Base-by-base conservation (phyloP, 2,329 filamentous ascomycete species). In the Fusarium luffae region DNA sequence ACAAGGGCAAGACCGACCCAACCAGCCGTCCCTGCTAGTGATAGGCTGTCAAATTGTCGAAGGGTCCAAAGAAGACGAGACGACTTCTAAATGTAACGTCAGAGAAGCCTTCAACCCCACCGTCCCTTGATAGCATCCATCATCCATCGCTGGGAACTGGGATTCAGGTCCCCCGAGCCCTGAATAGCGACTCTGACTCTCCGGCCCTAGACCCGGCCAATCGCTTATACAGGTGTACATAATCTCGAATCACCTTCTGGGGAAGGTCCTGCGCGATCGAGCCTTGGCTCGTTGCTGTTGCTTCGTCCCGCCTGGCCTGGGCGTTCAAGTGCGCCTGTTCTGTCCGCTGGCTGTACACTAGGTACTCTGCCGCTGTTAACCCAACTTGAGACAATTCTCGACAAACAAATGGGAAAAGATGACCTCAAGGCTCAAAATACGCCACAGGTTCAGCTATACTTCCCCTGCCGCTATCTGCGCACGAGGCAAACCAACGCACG, bases 191-290 rank as follows among this genome's bases (percentile, higher is more conserved):
- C 66, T 67, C 48, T 47, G 34, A 59, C 47, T 27, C 23, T 69
- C 66, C 70, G 71, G 73, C 73, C 73, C 73, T 59, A 18, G 65
- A 65, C 70, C 73, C 73, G 70, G 55, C 73, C 71, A 75, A 75
- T 75, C 44, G 50, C 47, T 41, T 25, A 41, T 51, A 41, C 21
- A 43, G 34, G 34, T 37, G 5, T 43, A 43, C 49, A 52, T 14
- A 23, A 58, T 54, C 43, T 56, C 25, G 19, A 28, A 50, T 43
- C 65, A 42, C 63, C 57, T 69, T 72, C 62, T 68, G 61, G 66
- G 72, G 63, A 68, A 70, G 60, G 70, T 58, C 56, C 61, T 62
- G 49, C 54, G 47, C 52, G 57, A 72, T 70, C 69, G 56, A 47
- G 40, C 61, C 64, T 69, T 63, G 69, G 49, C 69, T 69, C 54